These are phyloP conservation scores for Beta corolliflora DNA, from an alignment of 179 eudicot species.

Conservation along the genomic window DNA sequence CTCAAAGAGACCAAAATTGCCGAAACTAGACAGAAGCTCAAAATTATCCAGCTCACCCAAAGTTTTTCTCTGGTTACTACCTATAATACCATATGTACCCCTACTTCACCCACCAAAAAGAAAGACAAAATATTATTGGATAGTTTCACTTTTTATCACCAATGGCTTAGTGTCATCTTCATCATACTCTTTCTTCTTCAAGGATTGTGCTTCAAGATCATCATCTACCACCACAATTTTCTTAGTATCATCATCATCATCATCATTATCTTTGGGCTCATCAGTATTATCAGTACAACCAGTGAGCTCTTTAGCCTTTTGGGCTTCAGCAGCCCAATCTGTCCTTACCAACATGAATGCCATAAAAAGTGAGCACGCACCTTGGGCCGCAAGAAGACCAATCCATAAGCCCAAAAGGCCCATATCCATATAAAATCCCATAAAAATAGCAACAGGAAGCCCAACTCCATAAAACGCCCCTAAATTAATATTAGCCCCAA, in stretches of 20 bases:
- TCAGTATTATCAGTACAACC: constrained; percentile 2
- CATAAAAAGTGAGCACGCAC: constrained; percentile 46
- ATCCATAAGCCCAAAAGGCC: constrained; percentile 60
- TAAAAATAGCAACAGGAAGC: constrained; percentile 45
- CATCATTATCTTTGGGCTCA: not conserved
- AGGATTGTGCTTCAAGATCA: constrained; percentile 26
- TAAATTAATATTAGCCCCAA: constrained; percentile 56
- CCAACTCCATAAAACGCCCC: constrained; percentile 60
- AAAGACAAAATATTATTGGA: constrained; percentile 12
- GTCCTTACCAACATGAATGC: constrained; percentile 40
- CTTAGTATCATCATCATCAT: not conserved
- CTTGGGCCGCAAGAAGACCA: constrained; percentile 61
- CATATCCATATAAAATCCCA: constrained; percentile 40
- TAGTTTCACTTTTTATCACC: constrained; percentile 2
- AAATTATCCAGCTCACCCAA: constrained; percentile 12
- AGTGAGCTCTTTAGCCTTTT: constrained; percentile 51
- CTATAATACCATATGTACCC: constrained; percentile 22
- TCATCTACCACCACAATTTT: not conserved
- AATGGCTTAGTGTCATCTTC: constrained; percentile 6
- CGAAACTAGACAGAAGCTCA: not conserved
- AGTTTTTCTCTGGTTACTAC: constrained; percentile 6
- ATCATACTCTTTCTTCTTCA: not conserved
- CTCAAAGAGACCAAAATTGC: constrained; percentile 1
- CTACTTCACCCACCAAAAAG: constrained; percentile 13
- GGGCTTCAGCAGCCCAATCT: constrained; percentile 49